A percentile compares a stretch with the other conserved stretches of the same genome.
Conservation (phyloP, 306 rosid species). For the Lotus japonicus region DNA sequence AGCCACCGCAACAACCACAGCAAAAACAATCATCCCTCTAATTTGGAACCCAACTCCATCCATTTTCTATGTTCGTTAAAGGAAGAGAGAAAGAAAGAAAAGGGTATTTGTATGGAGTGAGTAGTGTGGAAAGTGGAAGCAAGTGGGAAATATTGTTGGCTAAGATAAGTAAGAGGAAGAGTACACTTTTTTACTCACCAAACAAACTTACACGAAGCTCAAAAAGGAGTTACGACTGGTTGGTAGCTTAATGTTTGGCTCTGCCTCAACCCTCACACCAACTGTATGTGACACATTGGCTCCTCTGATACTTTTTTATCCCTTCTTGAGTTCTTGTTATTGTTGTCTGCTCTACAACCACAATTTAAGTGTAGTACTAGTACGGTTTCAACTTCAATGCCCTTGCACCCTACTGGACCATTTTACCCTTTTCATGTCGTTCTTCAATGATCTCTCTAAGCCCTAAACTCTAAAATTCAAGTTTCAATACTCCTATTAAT, state of each 20-base stretch:
- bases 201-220: too few species aligned
- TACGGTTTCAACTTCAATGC: background rate
- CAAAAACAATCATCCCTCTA: background rate
- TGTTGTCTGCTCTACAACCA: too few species aligned
- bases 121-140: too few species aligned
- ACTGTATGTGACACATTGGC: too few species aligned
- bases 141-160: background rate
- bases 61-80: conserved; percentile 10
- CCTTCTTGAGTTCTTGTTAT: too few species aligned
- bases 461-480: too few species aligned
- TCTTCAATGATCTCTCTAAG: too few species aligned
- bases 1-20: background rate
- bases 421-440: background rate
- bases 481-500: too few species aligned
- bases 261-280: background rate
- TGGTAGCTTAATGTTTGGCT: background rate
- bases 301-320: too few species aligned
- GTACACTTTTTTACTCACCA: too few species aligned
- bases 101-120: background rate
- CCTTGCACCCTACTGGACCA: background rate
- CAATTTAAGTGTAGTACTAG: too few species aligned
- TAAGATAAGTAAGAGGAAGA: background rate
- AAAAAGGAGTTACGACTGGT: background rate
- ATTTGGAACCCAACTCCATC: background rate
- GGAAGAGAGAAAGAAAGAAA: too few species aligned